These are phyloP conservation scores for Phytophthora ohioensis DNA, from an alignment of 352 stramenopile species.

Conservation along the genomic window DNA sequence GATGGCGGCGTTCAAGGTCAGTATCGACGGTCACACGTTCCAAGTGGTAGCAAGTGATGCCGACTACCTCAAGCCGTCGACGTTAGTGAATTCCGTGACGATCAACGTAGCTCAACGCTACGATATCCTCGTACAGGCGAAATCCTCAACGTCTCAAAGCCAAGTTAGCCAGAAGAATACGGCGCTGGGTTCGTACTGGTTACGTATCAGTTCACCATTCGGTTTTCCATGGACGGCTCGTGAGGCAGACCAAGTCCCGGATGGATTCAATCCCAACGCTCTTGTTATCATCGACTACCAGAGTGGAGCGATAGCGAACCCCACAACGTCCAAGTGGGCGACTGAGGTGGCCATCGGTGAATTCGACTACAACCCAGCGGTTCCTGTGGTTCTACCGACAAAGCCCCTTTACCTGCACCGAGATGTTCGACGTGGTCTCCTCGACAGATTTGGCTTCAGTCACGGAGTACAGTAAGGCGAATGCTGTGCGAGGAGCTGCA, in stretches of 20 bases:
- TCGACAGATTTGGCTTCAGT: conserved; percentile 11
- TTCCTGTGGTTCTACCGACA: conserved; percentile 23
- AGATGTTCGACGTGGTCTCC: no score
- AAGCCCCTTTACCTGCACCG: no score
- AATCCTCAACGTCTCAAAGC: conserved; percentile 27
- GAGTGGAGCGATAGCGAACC: conserved; percentile 21
- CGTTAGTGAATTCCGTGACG: conserved; percentile 39
- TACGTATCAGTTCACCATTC: conserved; percentile 38
- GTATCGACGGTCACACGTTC: conserved; percentile 54
- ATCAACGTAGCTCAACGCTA: conserved; percentile 52
- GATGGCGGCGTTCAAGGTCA: conserved; percentile 55
- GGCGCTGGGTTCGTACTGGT: conserved; percentile 39
- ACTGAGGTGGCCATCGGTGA: conserved; percentile 42
- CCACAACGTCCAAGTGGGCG: conserved; percentile 39
- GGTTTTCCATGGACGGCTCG: conserved; percentile 44
- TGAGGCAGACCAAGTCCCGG: conserved; percentile 35
- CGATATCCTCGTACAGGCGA: conserved; percentile 50
- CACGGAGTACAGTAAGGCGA: no score
- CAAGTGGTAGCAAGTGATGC: conserved; percentile 47
- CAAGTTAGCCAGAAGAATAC: conserved; percentile 22
- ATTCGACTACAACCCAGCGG: conserved; percentile 43
- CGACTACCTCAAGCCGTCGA: conserved; percentile 46
- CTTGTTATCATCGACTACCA: conserved; percentile 52
- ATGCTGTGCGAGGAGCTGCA: no score
- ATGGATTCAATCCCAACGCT: conserved; percentile 46